Evolutionary conservation across 2,329 filamentous ascomycete genomes (phyloP).

Genomic region (Penicillium oxalicum): DNA sequence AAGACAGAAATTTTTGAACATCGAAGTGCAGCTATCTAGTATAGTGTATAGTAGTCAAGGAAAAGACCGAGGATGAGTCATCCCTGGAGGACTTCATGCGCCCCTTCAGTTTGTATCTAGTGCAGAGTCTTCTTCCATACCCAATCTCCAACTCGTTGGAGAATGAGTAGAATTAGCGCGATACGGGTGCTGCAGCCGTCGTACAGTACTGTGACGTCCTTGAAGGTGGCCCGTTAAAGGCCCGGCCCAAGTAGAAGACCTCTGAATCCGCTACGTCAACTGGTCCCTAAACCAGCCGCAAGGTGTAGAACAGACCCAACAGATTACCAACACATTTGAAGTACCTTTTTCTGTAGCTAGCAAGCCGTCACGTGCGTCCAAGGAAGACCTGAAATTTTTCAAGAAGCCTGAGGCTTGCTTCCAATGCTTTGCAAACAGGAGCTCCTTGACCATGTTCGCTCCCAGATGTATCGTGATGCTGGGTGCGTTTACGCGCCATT

Average conservation of each 20-base stretch:
- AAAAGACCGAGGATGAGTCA: constrained; percentile 9
- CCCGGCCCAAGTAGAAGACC: constrained; percentile 8
- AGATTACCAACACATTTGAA: neutral
- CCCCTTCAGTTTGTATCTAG: constrained; percentile 10
- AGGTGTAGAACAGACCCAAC: constrained; percentile 1
- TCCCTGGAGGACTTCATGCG: constrained; percentile 10
- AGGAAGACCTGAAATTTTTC: constrained; percentile 10
- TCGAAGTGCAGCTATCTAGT: constrained; percentile 16
- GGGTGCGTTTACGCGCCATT: constrained; percentile 15
- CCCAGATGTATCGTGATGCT: constrained; percentile 12
- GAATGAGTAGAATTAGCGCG: constrained; percentile 15
- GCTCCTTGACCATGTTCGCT: constrained; percentile 11
- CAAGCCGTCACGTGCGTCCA: constrained; percentile 9
- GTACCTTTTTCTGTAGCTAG: constrained; percentile 1
- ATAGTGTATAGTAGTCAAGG: constrained; percentile 6
- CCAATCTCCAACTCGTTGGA: constrained; percentile 16
- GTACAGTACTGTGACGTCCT: constrained; percentile 13
- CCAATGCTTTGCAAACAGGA: constrained; percentile 12
- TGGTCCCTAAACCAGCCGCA: constrained; percentile 1
- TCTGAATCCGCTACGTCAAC: constrained; percentile 3
- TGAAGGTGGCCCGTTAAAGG: constrained; percentile 15
- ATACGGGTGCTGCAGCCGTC: constrained; percentile 11
- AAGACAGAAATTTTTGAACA: constrained; percentile 18
- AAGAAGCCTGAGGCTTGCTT: constrained; percentile 11
- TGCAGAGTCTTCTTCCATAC: constrained; percentile 14